These are phyloP conservation scores for Metroxylon sagu DNA, from an alignment of 176 grass and related monocot genomes.

Conservation along the genomic window DNA sequence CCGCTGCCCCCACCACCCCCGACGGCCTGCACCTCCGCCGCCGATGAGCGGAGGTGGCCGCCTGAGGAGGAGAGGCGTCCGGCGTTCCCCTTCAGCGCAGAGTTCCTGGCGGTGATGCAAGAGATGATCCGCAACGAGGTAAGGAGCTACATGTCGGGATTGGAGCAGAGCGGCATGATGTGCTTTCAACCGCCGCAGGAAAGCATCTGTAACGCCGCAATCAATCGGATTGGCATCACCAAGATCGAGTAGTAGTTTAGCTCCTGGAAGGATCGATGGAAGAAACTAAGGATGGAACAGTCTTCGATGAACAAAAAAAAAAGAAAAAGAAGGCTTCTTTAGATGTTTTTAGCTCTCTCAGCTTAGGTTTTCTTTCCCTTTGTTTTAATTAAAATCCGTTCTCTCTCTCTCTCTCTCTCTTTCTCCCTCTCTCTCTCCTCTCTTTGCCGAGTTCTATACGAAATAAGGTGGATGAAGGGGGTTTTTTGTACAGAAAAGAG, in stretches of 20 bases:
- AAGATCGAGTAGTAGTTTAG: conserved; percentile 24
- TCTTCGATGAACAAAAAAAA: background rate
- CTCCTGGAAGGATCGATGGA: background rate
- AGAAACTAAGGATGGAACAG: background rate
- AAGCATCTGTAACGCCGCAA: conserved; percentile 1
- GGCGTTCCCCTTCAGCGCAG: background rate
- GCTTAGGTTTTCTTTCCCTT: conserved; percentile 8
- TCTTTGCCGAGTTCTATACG: background rate
- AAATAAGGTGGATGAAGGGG: conserved; percentile 14
- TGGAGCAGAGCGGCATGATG: background rate
- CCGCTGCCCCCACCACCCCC: background rate
- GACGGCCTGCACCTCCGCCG: background rate
- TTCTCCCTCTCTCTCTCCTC: background rate
- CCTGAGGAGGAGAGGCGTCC: too few relatives aligned
- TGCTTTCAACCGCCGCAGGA: background rate
- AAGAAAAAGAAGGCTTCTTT: conserved; percentile 3
- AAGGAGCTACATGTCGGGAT: conserved; percentile 12
- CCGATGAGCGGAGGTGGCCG: too few relatives aligned
- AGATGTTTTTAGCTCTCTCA: conserved; percentile 15
- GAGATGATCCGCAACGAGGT: conserved; percentile 20
- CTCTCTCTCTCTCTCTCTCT: background rate
- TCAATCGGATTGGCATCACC: conserved; percentile 1
- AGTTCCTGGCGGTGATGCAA: conserved; percentile 20
- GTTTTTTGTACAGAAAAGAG: conserved; percentile 12
- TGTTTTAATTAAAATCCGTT: background rate